A percentile compares a stretch with the other conserved stretches of the same genome.
Evolutionary conservation across 2,329 filamentous ascomycete genomes (phyloP).

Genomic region (Epichloe typhina): DNA sequence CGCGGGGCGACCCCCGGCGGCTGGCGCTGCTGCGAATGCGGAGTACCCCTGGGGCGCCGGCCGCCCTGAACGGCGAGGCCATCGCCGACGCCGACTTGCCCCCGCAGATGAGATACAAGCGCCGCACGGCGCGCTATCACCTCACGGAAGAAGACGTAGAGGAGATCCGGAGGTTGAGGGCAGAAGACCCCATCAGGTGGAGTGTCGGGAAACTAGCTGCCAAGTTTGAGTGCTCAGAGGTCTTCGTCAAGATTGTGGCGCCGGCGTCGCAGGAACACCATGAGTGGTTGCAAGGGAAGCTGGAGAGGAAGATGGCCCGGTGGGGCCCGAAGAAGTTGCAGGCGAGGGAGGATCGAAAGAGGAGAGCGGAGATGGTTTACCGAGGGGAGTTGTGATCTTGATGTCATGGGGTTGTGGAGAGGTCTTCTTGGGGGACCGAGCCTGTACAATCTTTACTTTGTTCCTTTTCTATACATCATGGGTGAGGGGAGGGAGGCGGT

Average conservation of each 20-base stretch:
- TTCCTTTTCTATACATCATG: background rate
- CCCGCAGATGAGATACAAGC: conserved; percentile 21
- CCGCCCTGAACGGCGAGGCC: conserved; percentile 7
- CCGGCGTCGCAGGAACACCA: conserved; percentile 35
- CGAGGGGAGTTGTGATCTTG: conserved; percentile 33
- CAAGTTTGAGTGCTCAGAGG: conserved; percentile 40
- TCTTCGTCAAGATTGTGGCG: conserved; percentile 47
- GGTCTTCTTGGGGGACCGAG: background rate
- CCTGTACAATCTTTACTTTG: background rate
- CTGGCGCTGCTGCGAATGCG: conserved; percentile 33
- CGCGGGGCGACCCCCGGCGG: conserved; percentile 40
- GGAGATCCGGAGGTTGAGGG: conserved; percentile 45
- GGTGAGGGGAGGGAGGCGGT: background rate
- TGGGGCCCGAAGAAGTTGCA: conserved; percentile 44
- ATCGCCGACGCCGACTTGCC: conserved; percentile 17
- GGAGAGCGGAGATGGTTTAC: conserved; percentile 39
- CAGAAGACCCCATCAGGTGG: conserved; percentile 40
- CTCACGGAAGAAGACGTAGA: conserved; percentile 41
- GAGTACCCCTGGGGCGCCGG: conserved; percentile 15
- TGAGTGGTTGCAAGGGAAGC: conserved; percentile 28
- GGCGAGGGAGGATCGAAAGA: conserved; percentile 41
- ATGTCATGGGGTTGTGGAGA: background rate
- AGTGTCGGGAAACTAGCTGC: conserved; percentile 37
- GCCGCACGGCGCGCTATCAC: conserved; percentile 32
- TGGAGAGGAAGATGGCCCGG: conserved; percentile 35